phyloP scores from a whole-genome alignment of 331 rosid genomes.

The Malus hybrid region DNA sequence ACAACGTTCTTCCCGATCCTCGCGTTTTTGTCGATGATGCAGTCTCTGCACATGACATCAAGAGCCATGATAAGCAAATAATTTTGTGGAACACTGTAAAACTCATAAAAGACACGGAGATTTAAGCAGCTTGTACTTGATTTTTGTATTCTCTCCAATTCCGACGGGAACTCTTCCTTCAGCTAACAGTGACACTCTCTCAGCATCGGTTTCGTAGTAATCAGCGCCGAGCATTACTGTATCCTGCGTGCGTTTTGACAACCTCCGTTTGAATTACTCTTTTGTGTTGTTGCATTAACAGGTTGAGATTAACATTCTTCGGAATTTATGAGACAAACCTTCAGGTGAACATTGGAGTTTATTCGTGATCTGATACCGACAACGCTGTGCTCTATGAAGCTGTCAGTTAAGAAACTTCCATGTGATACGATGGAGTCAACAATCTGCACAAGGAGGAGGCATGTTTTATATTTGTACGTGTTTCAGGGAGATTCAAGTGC shows the following conservation, averaged over 20 bases:
- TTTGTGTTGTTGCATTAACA: neutral
- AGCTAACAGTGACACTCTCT: constrained; percentile 55
- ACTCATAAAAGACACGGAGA: neutral
- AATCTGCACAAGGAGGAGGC: constrained; percentile 38
- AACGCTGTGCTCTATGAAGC: constrained; percentile 25
- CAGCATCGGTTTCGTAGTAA: constrained; percentile 72
- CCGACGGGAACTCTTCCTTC: constrained; percentile 90
- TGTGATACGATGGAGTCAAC: constrained; percentile 84
- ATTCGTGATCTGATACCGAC: constrained; percentile 85
- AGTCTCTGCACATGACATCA: constrained; percentile 45
- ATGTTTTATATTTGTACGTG: neutral
- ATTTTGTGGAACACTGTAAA: neutral
- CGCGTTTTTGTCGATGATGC: constrained; percentile 78
- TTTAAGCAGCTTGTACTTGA: constrained; percentile 38
- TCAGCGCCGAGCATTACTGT: constrained; percentile 98
- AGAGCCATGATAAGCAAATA: constrained; percentile 17
- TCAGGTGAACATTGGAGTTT: constrained; percentile 57
- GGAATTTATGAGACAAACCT: constrained; percentile 43
- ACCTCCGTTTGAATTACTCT: neutral
- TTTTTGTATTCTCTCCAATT: constrained; percentile 63
- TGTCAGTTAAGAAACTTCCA: constrained; percentile 66
- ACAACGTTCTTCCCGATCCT: constrained; percentile 69
- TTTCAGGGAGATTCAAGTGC: neutral
- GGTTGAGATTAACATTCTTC: neutral
- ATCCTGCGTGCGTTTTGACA: constrained; percentile 40